Evolutionary conservation across 2,329 filamentous ascomycete species (phyloP).

Genomic region (Diaporthe aspalathi): DNA sequence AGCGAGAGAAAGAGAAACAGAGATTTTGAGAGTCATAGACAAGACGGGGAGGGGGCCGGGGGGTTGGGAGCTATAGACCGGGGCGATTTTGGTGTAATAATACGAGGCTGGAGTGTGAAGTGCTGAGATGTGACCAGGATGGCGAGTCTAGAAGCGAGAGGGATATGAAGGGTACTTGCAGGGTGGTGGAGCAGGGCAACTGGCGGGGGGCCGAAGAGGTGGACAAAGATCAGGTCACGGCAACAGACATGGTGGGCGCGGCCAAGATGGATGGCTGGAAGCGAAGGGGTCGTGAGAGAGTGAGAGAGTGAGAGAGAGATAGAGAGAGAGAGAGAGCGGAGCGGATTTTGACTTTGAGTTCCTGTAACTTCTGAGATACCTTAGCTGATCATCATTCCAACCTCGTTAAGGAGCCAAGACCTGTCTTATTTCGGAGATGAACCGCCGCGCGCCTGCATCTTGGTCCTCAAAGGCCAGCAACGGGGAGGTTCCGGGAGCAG

Average conservation of each 20-base stretch:
- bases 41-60: constrained; percentile 11
- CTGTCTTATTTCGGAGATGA: too few relatives aligned
- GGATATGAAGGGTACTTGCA: not conserved
- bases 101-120: constrained; percentile 22
- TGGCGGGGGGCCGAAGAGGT: not conserved
- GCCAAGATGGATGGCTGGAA: not conserved
- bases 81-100: constrained; percentile 29
- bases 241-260: constrained; percentile 29
- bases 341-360: constrained; percentile 25
- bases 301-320: constrained; percentile 6
- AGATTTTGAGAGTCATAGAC: constrained; percentile 17
- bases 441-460: constrained; percentile 2
- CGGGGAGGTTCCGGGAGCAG: not conserved
- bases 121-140: constrained; percentile 12
- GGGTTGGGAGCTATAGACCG: constrained; percentile 8
- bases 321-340: not conserved
- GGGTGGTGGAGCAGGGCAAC: not conserved
- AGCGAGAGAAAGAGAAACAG: not conserved
- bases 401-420: not conserved
- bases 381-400: constrained; percentile 27
- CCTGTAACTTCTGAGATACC: constrained; percentile 36
- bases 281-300: too few relatives aligned
- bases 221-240: constrained; percentile 22
- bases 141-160: not conserved
- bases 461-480: not conserved